These are phyloP conservation scores for Lipomyces mesembrius DNA, from an alignment of 805 yeast genomes.

Conservation along the genomic window DNA sequence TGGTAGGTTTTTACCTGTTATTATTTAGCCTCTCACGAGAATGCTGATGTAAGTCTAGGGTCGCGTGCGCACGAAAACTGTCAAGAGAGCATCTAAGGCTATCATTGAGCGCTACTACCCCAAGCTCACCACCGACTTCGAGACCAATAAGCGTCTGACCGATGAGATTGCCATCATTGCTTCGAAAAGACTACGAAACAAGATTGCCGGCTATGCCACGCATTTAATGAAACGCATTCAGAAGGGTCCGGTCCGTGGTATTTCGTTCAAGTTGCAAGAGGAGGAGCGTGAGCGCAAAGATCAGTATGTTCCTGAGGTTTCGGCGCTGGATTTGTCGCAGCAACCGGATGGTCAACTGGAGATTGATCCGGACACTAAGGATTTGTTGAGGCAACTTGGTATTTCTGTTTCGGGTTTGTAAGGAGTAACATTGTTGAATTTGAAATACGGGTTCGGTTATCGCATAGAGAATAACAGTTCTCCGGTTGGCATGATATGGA, in stretches of 20 bases:
- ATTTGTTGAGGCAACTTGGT: slow-evolving; percentile 90
- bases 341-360: slow-evolving; percentile 95
- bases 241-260: slow-evolving; percentile 99
- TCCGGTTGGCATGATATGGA: neutral
- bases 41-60: slow-evolving; percentile 58
- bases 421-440: neutral
- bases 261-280: slow-evolving; percentile 99
- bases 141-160: slow-evolving; percentile 99
- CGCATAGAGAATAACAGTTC: neutral
- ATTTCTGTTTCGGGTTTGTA: neutral
- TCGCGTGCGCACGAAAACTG: slow-evolving; percentile 99
- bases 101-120: slow-evolving; percentile 99
- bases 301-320: slow-evolving; percentile 99
- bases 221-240: slow-evolving; percentile 99
- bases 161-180: slow-evolving; percentile 98
- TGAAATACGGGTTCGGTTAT: neutral
- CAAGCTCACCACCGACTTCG: slow-evolving; percentile 98
- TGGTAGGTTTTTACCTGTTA: slow-evolving; percentile 10
- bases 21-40: neutral
- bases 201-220: slow-evolving; percentile 99
- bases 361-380: slow-evolving; percentile 96
- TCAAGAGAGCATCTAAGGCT: slow-evolving; percentile 99
- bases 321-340: slow-evolving; percentile 93
- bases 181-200: slow-evolving; percentile 99
- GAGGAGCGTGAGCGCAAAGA: slow-evolving; percentile 99